Evolutionary conservation across 331 rosid genomes (phyloP).

Genomic region (Spiraea crenata): DNA sequence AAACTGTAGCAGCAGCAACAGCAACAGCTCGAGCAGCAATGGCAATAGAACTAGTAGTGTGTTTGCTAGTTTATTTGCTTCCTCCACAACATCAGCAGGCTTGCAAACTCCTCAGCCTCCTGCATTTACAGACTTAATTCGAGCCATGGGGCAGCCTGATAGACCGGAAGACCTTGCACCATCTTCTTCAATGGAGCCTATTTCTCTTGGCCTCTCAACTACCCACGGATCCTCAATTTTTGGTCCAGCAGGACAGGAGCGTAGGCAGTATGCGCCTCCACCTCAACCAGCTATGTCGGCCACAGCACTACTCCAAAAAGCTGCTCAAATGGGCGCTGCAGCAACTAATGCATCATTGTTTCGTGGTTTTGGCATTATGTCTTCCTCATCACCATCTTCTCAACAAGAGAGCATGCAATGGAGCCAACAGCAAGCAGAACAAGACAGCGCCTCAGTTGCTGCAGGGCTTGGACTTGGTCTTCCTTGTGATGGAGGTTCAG

Average conservation of each 20-base stretch:
- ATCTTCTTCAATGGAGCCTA: conserved; percentile 58
- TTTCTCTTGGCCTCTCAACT: conserved; percentile 80
- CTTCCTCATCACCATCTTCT: conserved; percentile 51
- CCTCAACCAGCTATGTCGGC: conserved; percentile 96
- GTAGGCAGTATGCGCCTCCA: conserved; percentile 57
- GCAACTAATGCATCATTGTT: conserved; percentile 77
- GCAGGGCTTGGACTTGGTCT: conserved; percentile 89
- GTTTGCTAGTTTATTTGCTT: conserved; percentile 84
- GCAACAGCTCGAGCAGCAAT: conserved; percentile 59
- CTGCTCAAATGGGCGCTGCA: conserved; percentile 94
- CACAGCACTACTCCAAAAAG: conserved; percentile 95
- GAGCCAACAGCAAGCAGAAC: conserved; percentile 55
- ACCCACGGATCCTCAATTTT: conserved; percentile 68
- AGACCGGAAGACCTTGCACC: conserved; percentile 45
- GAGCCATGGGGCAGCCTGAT: conserved; percentile 58
- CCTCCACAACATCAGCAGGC: conserved; percentile 60
- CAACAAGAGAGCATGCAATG: conserved; percentile 67
- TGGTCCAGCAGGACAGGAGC: conserved; percentile 65
- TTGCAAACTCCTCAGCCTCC: conserved; percentile 63
- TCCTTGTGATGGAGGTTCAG: conserved; percentile 65
- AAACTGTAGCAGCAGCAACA: conserved; percentile 45
- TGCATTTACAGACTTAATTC: conserved; percentile 61
- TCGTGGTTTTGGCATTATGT: conserved; percentile 75
- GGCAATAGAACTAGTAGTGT: conserved; percentile 59
- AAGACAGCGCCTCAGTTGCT: conserved; percentile 45